Percentiles rank a stretch among this genome's conserved stretches.
Evolutionary conservation across 2,329 filamentous ascomycete genomes (phyloP).

Genomic region (Trichoderma cornu-damae): DNA sequence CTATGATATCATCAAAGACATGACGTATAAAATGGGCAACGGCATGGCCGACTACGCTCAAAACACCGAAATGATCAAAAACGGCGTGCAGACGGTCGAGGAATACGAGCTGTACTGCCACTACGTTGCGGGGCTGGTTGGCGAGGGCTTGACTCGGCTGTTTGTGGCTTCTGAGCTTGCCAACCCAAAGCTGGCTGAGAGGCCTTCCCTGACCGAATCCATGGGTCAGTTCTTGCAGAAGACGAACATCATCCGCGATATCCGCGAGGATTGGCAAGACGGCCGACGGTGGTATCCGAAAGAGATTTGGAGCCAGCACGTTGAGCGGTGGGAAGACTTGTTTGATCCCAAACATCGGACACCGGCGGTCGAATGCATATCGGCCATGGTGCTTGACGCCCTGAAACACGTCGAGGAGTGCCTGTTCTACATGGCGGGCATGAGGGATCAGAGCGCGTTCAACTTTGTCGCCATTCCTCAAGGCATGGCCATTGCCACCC

Average conservation of each 20-base stretch:
- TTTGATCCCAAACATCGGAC: slow-evolving; percentile 76
- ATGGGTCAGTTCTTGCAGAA: slow-evolving; percentile 99
- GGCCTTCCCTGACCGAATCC: slow-evolving; percentile 78
- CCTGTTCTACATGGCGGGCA: slow-evolving; percentile 93
- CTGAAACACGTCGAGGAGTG: slow-evolving; percentile 85
- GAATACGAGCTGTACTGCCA: slow-evolving; percentile 98
- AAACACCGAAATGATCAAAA: slow-evolving; percentile 73
- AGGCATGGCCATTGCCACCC: slow-evolving; percentile 91
- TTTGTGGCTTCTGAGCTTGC: slow-evolving; percentile 85
- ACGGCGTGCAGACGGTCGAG: slow-evolving; percentile 74
- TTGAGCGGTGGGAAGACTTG: slow-evolving; percentile 81
- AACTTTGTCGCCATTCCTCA: slow-evolving; percentile 98
- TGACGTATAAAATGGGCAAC: slow-evolving; percentile 91
- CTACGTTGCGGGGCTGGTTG: slow-evolving; percentile 97
- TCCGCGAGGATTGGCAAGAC: slow-evolving; percentile 84
- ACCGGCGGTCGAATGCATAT: slow-evolving; percentile 76
- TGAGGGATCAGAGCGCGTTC: slow-evolving; percentile 95
- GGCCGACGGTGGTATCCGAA: slow-evolving; percentile 89
- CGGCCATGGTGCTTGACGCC: slow-evolving; percentile 91
- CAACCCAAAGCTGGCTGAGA: slow-evolving; percentile 75
- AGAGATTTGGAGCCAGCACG: slow-evolving; percentile 96
- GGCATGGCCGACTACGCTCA: slow-evolving; percentile 95
- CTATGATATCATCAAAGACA: slow-evolving; percentile 82
- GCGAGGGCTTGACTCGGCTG: slow-evolving; percentile 83
- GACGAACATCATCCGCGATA: slow-evolving; percentile 96